Conservation (phyloP, 2,329 filamentous ascomycete species). For the Apiospora arundinis region DNA sequence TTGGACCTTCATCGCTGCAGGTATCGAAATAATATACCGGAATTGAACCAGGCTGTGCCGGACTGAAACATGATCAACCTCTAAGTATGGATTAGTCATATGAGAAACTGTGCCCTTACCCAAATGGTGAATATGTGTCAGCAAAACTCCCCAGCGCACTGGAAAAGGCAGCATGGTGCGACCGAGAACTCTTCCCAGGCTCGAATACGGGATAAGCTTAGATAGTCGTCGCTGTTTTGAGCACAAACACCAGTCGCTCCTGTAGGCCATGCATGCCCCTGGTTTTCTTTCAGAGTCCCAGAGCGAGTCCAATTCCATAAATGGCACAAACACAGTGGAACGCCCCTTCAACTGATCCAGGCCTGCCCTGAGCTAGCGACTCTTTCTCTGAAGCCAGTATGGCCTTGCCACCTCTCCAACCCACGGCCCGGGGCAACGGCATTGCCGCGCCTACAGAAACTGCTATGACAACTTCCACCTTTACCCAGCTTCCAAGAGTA, state of each 20-base stretch:
- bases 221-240: neutral
- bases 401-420: neutral
- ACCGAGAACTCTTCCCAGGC: neutral
- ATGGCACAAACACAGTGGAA: too few relatives aligned
- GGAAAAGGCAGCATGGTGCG: neutral
- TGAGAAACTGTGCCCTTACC: too few relatives aligned
- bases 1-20: neutral
- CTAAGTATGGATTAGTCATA: neutral
- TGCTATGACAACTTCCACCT: neutral
- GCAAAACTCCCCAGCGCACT: neutral
- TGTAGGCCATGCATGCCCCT: neutral
- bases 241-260: neutral
- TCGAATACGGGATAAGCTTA: too few relatives aligned
- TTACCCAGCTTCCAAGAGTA: neutral
- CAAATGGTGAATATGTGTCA: neutral
- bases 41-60: neutral
- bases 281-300: too few relatives aligned
- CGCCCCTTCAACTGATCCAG: too few relatives aligned
- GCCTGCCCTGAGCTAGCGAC: neutral
- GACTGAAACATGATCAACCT: neutral
- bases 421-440: neutral
- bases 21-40: neutral
- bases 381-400: neutral
- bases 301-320: too few relatives aligned
- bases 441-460: neutral